Percentiles rank a stretch among this genome's conserved stretches.
These are phyloP conservation scores for Kodamaea neixiangensis DNA, from an alignment of 805 yeast species.

Conservation along the genomic window DNA sequence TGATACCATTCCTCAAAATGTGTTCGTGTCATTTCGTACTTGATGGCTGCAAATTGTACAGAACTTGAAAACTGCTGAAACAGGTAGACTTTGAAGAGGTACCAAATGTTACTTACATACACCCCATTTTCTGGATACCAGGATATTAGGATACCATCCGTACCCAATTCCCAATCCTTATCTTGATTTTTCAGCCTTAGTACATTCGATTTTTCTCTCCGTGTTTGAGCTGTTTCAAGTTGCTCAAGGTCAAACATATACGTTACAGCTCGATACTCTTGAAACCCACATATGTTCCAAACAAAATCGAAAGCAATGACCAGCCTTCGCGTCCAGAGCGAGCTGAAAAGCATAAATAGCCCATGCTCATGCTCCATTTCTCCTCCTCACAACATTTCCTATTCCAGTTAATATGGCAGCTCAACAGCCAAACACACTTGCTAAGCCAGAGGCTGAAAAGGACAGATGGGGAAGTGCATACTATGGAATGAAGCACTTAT, in stretches of 20 bases:
- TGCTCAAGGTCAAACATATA: neutral
- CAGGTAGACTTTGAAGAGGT: too few relatives aligned
- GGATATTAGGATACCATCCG: too few relatives aligned
- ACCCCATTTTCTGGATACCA: too few relatives aligned
- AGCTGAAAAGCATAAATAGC: neutral
- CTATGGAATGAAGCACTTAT: neutral
- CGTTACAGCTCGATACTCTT: neutral
- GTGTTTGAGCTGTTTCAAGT: neutral
- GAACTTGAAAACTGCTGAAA: too few relatives aligned
- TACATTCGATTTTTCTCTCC: neutral
- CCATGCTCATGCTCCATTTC: neutral
- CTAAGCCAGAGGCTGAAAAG: neutral
- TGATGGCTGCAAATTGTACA: too few relatives aligned
- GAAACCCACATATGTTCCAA: neutral
- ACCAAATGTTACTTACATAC: too few relatives aligned
- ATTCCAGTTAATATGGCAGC: neutral
- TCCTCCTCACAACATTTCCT: neutral
- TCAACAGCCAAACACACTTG: neutral
- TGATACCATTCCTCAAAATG: too few relatives aligned
- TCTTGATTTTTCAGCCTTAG: neutral
- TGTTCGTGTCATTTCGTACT: too few relatives aligned
- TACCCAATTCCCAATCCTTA: too few relatives aligned
- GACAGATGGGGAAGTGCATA: neutral
- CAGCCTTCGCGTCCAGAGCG: neutral
- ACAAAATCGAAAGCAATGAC: too few relatives aligned